A percentile compares a stretch with the other conserved stretches of the same genome.
These are phyloP conservation scores for Sphaerostilbella broomeana DNA, from an alignment of 2,329 filamentous ascomycete genomes.

Conservation along the genomic window DNA sequence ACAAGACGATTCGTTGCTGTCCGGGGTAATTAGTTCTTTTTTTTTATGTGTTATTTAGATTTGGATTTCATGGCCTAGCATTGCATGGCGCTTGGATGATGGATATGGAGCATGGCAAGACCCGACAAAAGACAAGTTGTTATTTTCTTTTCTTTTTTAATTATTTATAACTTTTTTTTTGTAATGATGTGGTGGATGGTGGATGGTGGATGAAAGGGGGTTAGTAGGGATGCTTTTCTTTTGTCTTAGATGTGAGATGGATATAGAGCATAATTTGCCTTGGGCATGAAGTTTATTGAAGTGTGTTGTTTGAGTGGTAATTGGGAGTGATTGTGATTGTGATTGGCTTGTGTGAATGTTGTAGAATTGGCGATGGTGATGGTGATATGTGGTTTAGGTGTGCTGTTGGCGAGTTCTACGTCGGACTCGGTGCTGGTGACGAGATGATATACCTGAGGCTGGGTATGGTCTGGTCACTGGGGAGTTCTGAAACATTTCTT, in stretches of 20 bases:
- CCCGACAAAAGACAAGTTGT: not conserved
- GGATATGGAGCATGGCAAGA: not conserved
- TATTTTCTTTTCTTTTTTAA: not conserved
- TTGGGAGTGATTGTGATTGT: too few species aligned
- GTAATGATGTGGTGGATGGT: not conserved
- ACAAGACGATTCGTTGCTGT: not conserved
- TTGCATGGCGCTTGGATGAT: constrained; percentile 10
- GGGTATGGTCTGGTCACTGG: too few species aligned
- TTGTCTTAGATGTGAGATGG: too few species aligned
- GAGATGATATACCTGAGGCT: too few species aligned
- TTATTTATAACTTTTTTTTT: not conserved
- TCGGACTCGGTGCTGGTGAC: too few species aligned
- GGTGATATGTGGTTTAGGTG: too few species aligned
- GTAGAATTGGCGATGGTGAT: too few species aligned
- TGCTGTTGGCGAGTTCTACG: too few species aligned
- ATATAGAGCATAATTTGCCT: constrained; percentile 4
- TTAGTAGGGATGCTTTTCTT: too few species aligned
- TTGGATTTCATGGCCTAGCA: constrained; percentile 6
- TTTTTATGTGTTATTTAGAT: not conserved
- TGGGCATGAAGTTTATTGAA: constrained; percentile 6
- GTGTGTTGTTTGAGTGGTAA: not conserved
- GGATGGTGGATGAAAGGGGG: not conserved
- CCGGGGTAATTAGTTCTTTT: not conserved
- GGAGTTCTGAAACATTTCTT: too few species aligned
- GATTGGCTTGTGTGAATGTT: not conserved